Conservation (phyloP, 805 yeast species). For the Nakazawaea siamensis region DNA sequence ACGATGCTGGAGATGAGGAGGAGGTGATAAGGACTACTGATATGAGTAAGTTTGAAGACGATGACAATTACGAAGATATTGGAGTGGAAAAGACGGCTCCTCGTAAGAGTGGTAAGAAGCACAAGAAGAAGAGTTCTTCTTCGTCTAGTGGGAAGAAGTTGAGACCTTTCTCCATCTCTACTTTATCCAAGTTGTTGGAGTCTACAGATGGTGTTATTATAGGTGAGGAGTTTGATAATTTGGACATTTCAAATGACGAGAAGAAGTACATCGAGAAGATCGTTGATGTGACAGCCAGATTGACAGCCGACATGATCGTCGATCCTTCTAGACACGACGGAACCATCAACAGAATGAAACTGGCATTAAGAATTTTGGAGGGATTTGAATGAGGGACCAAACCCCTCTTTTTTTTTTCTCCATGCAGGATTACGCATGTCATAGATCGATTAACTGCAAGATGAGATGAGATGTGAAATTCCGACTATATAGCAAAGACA, state of each 20-base stretch:
- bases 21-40: conserved; percentile 4
- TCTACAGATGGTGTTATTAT: conserved; percentile 55
- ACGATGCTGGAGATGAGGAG: conserved; percentile 13
- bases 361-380: conserved; percentile 79
- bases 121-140: conserved; percentile 13
- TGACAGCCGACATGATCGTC: conserved; percentile 85
- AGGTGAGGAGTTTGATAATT: conserved; percentile 64
- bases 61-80: conserved; percentile 13
- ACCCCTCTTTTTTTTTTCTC: background rate
- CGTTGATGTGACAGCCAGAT: conserved; percentile 74
- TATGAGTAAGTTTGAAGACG: conserved; percentile 4
- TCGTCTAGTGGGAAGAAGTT: conserved; percentile 15
- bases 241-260: conserved; percentile 70
- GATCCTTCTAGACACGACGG: conserved; percentile 77
- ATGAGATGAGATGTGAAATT: no score
- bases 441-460: no score
- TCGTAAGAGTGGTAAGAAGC: background rate
- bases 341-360: conserved; percentile 71
- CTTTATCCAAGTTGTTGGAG: conserved; percentile 43
- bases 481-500: no score
- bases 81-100: background rate
- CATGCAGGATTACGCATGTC: background rate
- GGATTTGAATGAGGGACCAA: conserved; percentile 59
- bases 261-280: conserved; percentile 76
- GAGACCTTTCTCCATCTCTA: conserved; percentile 27